Evolutionary conservation across 2,329 filamentous ascomycete species (phyloP), one percentile per base, ranked within the genome.

Genomic region (Neonectria coccinea): DNA sequence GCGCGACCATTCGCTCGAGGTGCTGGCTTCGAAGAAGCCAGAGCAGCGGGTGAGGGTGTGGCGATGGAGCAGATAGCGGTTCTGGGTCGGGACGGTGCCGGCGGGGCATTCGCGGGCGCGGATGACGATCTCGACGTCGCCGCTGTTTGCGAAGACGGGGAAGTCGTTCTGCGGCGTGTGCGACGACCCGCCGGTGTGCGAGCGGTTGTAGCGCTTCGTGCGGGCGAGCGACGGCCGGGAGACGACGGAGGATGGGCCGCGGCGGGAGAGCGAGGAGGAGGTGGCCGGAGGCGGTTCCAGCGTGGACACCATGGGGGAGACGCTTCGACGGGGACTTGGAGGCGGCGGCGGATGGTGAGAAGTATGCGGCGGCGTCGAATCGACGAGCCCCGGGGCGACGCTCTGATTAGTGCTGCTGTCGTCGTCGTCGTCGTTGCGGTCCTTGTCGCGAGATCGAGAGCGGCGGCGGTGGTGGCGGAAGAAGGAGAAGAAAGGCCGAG

Each of bases 91-190:
- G 36, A 60, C 20, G 20, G 65, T 64, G 27, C 69, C 66, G 25
- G 66, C 65, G 12, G 69, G 62, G 8, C 62, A 59, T 16, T 74
- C 69, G 57, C 91, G 83, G 14, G 88, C 86, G 75, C 85, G 87
- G 73, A 97, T 87, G 59, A 95, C 76, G 67, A 98, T 94, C 80
- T 98, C 95, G 74, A 97, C 93, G 79, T 98, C 94, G 75, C 95
- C 95, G 41, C 92, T 95, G 73, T 94, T 91, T 54, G 89, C 90
- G 79, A 97, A 98, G 75, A 97, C 83, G 22, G 95, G 95, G 73
- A 97, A 98, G 77, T 97, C 94, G 77, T 97, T 97, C 76, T 92
- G 91, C 45, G 92, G 87, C 25, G 88, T 81, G 74, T 91, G 89
- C 18, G 88, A 86, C 36, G 85, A 82, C 66, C 90, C 90, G 62